Evolutionary conservation across 2,329 filamentous ascomycete species (phyloP), one percentile per base, ranked within the genome.

Genomic region (Amauroascus verrucosus): DNA sequence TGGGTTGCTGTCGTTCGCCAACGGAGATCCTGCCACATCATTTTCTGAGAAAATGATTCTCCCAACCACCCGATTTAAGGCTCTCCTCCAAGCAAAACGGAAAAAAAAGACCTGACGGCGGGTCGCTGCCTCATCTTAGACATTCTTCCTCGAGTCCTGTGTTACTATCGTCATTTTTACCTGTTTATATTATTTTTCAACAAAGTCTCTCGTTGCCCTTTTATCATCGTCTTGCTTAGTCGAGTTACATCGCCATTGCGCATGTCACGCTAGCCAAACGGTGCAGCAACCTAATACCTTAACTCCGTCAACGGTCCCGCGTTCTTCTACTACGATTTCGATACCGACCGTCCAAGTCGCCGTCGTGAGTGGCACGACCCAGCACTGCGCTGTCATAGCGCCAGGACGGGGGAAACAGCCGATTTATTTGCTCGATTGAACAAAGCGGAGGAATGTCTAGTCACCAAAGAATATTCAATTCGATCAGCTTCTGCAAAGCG

Each of bases 31-130:
- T 47, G 50, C 50, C 50, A 53, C 50, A 53, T 53, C 50, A 53
- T 53, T 53, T 53, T 47, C 24, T 41, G 20, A 13, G 11, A 9
- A 3, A 11, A 8, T 11, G 9, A 9, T 41, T 9, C 16, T 47
- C 50, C 50, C 50, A 53, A 53, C 50, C 50, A 53, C 50, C 50
- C 50, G 30, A 53, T 37, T 53, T 45, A n/a, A n/a, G n/a, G n/a
- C n/a, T n/a, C n/a, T n/a, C n/a, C n/a, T n/a, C n/a, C n/a, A 30
- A 30, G 9, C 5, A 30, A 30, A 33, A 16, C 24, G 35, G 14
- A n/a, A 14, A 35, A 14, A 35, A 11, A 14, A 1, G 2, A 7
- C 14, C 11, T 40, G 33, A 35, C 16, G 24, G 24, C 28, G 28
- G n/a, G 16, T 32, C 6, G 6, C 22, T 50, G 35, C 37, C 48